phyloP scores from a whole-genome alignment of 352 stramenopile genomes.

The Poterioochromonas sp. region DNA sequence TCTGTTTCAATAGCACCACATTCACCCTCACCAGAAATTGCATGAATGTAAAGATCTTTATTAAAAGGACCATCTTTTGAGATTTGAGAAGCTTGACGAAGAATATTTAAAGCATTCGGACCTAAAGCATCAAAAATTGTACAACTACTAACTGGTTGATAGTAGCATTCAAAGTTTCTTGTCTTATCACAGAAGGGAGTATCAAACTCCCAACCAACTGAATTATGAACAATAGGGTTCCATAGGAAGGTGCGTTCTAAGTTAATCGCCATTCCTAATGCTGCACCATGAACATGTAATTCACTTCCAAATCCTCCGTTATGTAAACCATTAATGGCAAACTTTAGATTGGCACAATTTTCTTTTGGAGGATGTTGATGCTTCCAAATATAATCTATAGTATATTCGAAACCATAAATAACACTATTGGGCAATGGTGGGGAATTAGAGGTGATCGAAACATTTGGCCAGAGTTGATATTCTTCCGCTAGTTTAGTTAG shows the following conservation, averaged over 20 bases:
- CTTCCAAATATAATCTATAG: not conserved
- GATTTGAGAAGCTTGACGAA: not conserved
- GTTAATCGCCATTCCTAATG: not conserved
- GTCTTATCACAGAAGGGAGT: not conserved
- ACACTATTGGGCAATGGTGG: not conserved
- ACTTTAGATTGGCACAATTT: not conserved
- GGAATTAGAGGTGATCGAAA: not conserved
- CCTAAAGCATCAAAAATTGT: not conserved
- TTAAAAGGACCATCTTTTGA: not conserved
- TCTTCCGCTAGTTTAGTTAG: not conserved
- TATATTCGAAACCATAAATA: not conserved
- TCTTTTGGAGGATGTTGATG: conserved; percentile 23
- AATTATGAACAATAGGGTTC: not conserved
- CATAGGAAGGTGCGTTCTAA: not conserved
- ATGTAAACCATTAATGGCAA: not conserved
- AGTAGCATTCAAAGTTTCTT: not conserved
- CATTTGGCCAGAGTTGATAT: not conserved
- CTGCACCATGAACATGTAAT: not conserved
- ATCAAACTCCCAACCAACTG: not conserved
- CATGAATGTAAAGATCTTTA: not conserved
- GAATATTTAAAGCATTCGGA: not conserved
- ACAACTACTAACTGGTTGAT: not conserved
- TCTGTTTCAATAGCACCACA: too few species aligned
- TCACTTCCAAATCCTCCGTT: not conserved
- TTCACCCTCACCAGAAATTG: too few species aligned